Evolutionary conservation across 2,329 filamentous ascomycete genomes (phyloP).

Genomic region (Colletotrichum brevisporum): DNA sequence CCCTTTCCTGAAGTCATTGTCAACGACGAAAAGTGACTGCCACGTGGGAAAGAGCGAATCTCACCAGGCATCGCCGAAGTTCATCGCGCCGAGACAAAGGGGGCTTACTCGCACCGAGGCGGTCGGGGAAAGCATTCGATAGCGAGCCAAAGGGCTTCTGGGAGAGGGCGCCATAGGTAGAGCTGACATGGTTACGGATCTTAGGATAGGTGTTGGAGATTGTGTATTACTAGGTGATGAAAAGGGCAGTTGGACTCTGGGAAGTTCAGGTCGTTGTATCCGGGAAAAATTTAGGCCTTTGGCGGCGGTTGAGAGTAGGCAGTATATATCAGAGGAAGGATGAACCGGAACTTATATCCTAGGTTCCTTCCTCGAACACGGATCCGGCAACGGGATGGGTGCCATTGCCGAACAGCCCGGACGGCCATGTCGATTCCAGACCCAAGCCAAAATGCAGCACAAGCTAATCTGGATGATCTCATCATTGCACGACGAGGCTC

Average conservation of each 20-base stretch:
- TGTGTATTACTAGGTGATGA: conserved; percentile 1
- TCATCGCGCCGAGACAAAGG: conserved; percentile 75
- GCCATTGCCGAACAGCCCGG: background rate
- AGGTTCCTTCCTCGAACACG: too few species aligned
- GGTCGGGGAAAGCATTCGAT: conserved; percentile 76
- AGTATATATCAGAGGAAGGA: too few species aligned
- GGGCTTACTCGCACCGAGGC: conserved; percentile 78
- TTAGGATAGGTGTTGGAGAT: background rate
- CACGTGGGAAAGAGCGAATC: background rate
- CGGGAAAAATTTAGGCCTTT: too few species aligned
- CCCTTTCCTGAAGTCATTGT: conserved; percentile 56
- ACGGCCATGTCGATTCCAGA: background rate
- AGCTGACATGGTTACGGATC: conserved; percentile 45
- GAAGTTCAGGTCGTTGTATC: too few species aligned
- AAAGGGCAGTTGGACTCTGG: background rate
- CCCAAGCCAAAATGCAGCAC: background rate
- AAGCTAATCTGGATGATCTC: conserved; percentile 15
- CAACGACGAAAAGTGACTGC: background rate
- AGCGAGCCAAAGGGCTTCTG: conserved; percentile 73
- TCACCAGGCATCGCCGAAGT: conserved; percentile 71
- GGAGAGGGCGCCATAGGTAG: conserved; percentile 61
- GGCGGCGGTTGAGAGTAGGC: too few species aligned
- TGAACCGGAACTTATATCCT: too few species aligned
- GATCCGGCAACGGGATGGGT: too few species aligned
- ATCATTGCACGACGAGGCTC: conserved; percentile 15